Evolutionary conservation across 2,329 filamentous ascomycete species (phyloP).

Genomic region (Sporothrix mexicana): DNA sequence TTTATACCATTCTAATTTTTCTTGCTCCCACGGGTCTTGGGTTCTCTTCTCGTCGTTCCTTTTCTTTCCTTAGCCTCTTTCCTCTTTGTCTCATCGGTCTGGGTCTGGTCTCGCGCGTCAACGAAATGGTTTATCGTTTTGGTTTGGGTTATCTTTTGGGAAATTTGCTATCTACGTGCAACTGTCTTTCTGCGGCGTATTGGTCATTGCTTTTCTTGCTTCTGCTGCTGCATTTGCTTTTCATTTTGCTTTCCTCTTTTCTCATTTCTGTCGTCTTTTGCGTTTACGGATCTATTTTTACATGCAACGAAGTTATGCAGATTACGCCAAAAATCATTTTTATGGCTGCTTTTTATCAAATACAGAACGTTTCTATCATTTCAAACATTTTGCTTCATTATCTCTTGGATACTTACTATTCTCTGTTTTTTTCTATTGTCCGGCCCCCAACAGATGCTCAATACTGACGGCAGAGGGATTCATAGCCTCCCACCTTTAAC

Average conservation of each 20-base stretch:
- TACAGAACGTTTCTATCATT: slow-evolving; percentile 4
- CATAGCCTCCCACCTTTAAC: no score
- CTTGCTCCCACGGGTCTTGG: slow-evolving; percentile 1
- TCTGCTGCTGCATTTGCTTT: no score
- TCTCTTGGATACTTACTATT: no score
- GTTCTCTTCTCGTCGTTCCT: neutral
- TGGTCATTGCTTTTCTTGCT: neutral
- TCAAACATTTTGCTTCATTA: neutral
- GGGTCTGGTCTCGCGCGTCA: slow-evolving; percentile 16
- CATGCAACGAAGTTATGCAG: slow-evolving; percentile 23
- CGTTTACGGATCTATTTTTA: neutral
- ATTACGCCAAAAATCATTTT: neutral
- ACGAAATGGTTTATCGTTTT: neutral
- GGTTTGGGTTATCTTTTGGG: neutral
- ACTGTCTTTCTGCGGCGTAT: neutral
- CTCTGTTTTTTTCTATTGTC: no score
- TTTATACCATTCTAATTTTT: slow-evolving; percentile 25
- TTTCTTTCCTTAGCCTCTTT: neutral
- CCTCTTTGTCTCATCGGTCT: neutral
- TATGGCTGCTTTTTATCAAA: slow-evolving; percentile 4
- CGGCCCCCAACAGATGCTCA: no score
- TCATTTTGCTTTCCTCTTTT: neutral
- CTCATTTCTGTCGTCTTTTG: neutral
- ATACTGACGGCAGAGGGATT: no score
- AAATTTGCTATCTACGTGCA: neutral